Evolutionary conservation across 371 early-diverging fungal genomes (phyloP), one percentile per base, ranked within the genome.

Genomic region (Mucor mucedo): DNA sequence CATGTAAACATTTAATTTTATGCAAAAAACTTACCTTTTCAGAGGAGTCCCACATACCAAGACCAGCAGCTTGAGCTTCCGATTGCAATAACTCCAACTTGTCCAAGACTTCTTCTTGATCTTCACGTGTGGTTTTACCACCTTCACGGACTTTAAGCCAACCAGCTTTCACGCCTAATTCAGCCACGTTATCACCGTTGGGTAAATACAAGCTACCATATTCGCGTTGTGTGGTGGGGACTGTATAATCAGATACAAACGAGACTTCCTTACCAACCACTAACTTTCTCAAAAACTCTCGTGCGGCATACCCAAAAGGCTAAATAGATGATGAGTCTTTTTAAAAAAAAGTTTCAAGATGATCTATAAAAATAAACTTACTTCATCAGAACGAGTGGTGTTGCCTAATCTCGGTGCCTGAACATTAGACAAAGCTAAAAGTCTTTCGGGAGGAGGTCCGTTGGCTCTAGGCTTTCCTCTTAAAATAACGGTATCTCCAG

Each of bases 401-500:
- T 85, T 89, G 56, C 94, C 95, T 47, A 95, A 81, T 59, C 93
- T 86, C 42, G 98, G 98, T 47, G 95, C 93, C 58, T 88, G 80
- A 40, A 96, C 84, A 74, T 89, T 87, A 57, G 92, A 87, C 27
- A 96, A 84, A n/a, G 90, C 91, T 39, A 98, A 75, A 29, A 90
- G 78, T 50, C 89, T 83, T 72, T 96, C 97, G 2, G 92, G 83
- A 16, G 97, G 96, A 40, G 96, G 94, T 5, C 90, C 91, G 60
- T 87, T 87, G 45, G 84, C 77, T 60, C 91, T 87, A 50, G 90
- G 90, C 30, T 84, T 84, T 16, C 94, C 94, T 53, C 93, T 83
- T 39, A 98, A 83, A 65, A 95, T 87, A 44, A 98, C 86, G 55
- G 93, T 91, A 81, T 97, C 96, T 45, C 95, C 96, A 6, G 95